Base-by-base conservation (phyloP, 805 yeast genomes). In the Cyberlindnera mrakii region DNA sequence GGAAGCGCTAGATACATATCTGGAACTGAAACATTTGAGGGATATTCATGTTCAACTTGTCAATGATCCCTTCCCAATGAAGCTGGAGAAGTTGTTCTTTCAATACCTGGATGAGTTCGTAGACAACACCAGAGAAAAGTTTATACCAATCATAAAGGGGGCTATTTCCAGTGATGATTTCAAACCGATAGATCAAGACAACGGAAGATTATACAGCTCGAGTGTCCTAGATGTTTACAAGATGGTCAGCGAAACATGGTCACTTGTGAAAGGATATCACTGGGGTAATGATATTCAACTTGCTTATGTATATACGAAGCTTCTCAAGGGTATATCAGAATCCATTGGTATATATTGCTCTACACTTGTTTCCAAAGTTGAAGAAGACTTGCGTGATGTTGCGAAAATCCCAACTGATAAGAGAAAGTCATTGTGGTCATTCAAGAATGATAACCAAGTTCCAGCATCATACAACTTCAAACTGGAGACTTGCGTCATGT, bases 171-270 rank as follows among this genome's bases (percentile, higher is more conserved):
- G 67, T 10, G 96, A 89, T 57, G 54, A 56, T 1, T 80, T 82
- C 58, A 64, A 68, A 40, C 78, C 82, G 0, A 54, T 79, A 15
- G 77, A 77, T 47, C 59, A 64, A 1, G 65, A 59, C 1, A 66
- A 69, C 35, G 65, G 62, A 2, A 65, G 66, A 6, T 54, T 54
- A 1, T 70, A 70, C 53, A 79, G 87, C 47, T 66, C 77, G 2
- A 84, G 91, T 0, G 85, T 83, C 1, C 57, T 74, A 18, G 93
- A 85, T 57, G 71, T 84, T 13, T 82, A 84, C 59, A 70, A 77
- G 9, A 68, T 85, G 58, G 71, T 85, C 30, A 73, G 74, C 45
- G 79, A 79, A 41, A 72, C 78, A 11, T 57, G 85, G 17, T 63
- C 67, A 5, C 68, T 85, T n/a, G 65, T 90, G 36, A 69, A 69